Percentiles rank a stretch among this genome's conserved stretches.
Evolutionary conservation across 2,329 filamentous ascomycete species (phyloP).

Genomic region (Hymenoscyphus linearis): DNA sequence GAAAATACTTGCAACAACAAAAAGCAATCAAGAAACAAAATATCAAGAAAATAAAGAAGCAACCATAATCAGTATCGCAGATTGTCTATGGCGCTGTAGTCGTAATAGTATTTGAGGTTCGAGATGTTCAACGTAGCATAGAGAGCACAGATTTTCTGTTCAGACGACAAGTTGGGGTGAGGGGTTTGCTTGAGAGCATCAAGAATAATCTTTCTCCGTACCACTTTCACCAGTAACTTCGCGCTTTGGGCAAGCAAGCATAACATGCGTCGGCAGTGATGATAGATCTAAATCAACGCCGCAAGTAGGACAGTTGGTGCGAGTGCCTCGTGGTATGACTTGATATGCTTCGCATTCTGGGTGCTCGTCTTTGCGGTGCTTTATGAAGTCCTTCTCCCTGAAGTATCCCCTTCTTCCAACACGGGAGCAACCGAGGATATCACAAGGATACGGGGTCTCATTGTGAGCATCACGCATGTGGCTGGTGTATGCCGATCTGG

Average conservation of each 20-base stretch:
- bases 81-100: no score
- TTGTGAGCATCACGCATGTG: slow-evolving; percentile 36
- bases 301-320: not conserved
- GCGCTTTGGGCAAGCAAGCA: not conserved
- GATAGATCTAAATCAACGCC: not conserved
- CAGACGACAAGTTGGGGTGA: no score
- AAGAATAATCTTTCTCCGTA: no score
- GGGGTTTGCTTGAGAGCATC: no score
- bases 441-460: slow-evolving; percentile 33
- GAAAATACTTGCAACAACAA: not conserved
- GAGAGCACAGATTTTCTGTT: no score
- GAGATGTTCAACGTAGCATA: no score
- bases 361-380: slow-evolving; percentile 12
- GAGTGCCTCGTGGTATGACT: not conserved
- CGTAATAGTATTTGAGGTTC: no score
- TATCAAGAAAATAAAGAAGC: no score
- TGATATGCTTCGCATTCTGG: slow-evolving; percentile 6
- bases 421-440: slow-evolving; percentile 26
- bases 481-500: slow-evolving; percentile 29
- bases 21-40: not conserved
- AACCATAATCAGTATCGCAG: no score
- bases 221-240: no score
- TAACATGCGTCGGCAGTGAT: not conserved
- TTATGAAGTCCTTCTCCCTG: slow-evolving; percentile 19
- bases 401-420: slow-evolving; percentile 19